Conservation (phyloP, 2,329 filamentous ascomycete genomes). For the Bimuria novae-zelandiae region DNA sequence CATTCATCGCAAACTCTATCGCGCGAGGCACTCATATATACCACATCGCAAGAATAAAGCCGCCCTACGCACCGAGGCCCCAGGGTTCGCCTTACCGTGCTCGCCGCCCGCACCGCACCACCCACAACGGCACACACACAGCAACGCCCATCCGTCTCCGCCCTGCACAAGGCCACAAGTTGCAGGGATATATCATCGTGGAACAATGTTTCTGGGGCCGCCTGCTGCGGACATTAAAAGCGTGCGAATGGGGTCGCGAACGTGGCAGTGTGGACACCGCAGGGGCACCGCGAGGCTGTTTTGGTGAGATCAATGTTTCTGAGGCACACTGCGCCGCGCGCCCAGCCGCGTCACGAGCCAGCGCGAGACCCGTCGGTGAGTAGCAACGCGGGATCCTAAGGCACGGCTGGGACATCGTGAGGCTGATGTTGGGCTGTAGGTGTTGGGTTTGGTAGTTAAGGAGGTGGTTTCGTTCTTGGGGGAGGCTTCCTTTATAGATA, state of each 20-base stretch:
- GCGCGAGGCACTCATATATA: background rate
- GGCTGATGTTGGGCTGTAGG: slow-evolving; percentile 1
- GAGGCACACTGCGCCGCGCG: background rate
- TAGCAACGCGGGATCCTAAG: slow-evolving; percentile 6
- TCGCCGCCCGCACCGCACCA: background rate
- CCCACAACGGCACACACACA: no score
- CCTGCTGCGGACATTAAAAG: background rate
- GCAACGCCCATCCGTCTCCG: background rate
- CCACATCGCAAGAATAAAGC: background rate
- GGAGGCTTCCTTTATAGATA: no score
- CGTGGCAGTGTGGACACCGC: background rate
- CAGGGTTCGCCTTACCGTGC: background rate
- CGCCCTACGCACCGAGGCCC: background rate
- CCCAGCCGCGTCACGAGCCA: background rate
- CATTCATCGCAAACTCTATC: background rate
- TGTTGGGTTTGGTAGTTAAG: background rate
- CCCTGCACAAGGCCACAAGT: background rate
- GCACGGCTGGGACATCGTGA: background rate
- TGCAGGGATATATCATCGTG: background rate
- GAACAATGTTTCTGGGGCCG: background rate
- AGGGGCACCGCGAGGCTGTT: background rate
- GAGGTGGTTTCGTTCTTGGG: background rate
- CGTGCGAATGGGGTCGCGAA: background rate
- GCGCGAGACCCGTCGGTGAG: background rate
- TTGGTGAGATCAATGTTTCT: background rate